Base-by-base conservation (phyloP, 352 stramenopile species). In the Phytophthora fragariaefolia region DNA sequence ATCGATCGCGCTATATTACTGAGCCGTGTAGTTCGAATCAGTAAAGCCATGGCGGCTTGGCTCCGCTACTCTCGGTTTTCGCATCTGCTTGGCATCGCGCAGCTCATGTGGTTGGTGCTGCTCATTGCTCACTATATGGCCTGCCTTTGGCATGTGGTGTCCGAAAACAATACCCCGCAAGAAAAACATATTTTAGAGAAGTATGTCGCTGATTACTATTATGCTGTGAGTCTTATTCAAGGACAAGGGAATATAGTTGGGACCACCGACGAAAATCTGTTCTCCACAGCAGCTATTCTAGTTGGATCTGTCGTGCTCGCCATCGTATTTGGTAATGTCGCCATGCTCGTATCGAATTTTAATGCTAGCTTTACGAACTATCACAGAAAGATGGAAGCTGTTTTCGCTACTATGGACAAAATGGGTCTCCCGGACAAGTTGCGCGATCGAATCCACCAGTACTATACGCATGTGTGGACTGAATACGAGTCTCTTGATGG, bases 61-160 rank as follows among this genome's bases (percentile, higher is more conserved):
- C 45, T 71, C 12, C 42, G 63, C 1, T 83, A 76, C 53, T 79
- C 64, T 5, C 48, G 66, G 2, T 71, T 66, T 26, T 73, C 59
- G 1, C 64, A 80, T 48, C 10, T 74, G 18, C 30, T 83, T 9
- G 59, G 69, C 8, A 66, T 85, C 7, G 32, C 58, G 24, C 60
- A 66, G 13, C 49, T 83, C 36, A 43, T 85, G 5, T 45, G 67
- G 28, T 17, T 76, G 17, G 60, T 85, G 22, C 24, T 85, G n/a
- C 48, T 81, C 13, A 69, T 76, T 17, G 63, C 75, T 15, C 76
- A 82, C 60, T 69, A 82, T 34, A 69, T 81, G 30, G 74, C 78
- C 7, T 87, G 78, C 38, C 26, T 54, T 15, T 87, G 76, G 78
- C 63, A 76, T 46, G 8, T 68, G 2, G 59, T 84, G 1, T 32